These are phyloP conservation scores for Starmerella powellii DNA, from an alignment of 805 yeast species.

Conservation along the genomic window DNA sequence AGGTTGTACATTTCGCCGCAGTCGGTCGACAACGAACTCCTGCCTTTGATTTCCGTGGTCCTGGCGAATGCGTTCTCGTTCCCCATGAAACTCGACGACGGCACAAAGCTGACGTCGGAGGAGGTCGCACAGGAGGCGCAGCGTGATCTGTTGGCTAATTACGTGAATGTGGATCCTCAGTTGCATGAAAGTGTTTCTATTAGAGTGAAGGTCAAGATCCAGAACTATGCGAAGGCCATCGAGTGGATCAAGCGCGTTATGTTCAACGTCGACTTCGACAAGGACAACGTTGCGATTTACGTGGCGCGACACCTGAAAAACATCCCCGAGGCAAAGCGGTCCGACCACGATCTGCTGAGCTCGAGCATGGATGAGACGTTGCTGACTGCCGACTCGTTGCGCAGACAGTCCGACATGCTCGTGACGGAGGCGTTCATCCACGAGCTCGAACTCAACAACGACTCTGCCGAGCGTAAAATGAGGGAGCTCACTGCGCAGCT, in stretches of 20 bases:
- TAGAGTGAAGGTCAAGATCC: constrained; percentile 46
- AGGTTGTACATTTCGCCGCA: constrained; percentile 49
- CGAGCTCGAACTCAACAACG: constrained; percentile 39
- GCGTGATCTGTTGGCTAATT: constrained; percentile 51
- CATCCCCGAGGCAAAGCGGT: constrained; percentile 51
- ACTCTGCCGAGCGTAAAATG: constrained; percentile 38
- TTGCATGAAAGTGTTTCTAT: constrained; percentile 58
- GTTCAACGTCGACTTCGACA: constrained; percentile 58
- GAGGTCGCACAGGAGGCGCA: constrained; percentile 63
- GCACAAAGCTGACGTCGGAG: constrained; percentile 50
- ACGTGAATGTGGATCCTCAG: constrained; percentile 45
- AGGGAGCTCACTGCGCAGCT: constrained; percentile 41
- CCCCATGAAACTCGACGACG: constrained; percentile 56
- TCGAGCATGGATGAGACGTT: constrained; percentile 47
- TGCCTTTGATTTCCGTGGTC: constrained; percentile 53
- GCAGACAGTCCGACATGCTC: constrained; percentile 55
- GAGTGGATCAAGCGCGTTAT: constrained; percentile 63
- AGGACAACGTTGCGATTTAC: constrained; percentile 53
- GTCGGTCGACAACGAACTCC: constrained; percentile 38
- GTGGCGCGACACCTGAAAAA: constrained; percentile 49
- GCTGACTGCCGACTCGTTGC: constrained; percentile 48
- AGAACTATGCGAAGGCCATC: constrained; percentile 55
- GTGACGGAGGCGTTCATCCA: constrained; percentile 47
- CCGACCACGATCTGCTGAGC: constrained; percentile 50
- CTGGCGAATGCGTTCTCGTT: constrained; percentile 56